Evolutionary conservation across 2,329 filamentous ascomycete species (phyloP).

Genomic region (Purpureocillium takamizusanense): DNA sequence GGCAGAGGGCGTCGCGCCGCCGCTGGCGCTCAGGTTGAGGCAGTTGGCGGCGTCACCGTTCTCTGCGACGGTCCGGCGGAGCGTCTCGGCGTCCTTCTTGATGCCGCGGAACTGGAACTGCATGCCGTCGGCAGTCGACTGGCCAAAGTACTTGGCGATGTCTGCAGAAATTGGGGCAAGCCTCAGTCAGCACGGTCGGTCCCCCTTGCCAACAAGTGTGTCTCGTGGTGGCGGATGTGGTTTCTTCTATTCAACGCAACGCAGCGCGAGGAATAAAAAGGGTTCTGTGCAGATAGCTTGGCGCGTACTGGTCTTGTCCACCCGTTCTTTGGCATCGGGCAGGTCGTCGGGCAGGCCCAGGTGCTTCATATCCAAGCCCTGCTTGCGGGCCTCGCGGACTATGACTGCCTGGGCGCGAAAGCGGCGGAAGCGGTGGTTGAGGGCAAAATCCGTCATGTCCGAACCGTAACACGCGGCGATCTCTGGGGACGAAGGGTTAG

Average conservation of each 20-base stretch:
- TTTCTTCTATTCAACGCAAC: too few species aligned
- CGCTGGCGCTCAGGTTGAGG: conserved; percentile 18
- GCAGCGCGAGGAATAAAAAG: background rate
- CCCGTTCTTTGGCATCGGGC: conserved; percentile 26
- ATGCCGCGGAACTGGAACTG: conserved; percentile 51
- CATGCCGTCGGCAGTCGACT: conserved; percentile 48
- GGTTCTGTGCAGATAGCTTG: background rate
- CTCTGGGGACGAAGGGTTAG: conserved; percentile 30
- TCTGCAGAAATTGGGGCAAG: conserved; percentile 27
- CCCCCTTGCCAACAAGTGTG: background rate
- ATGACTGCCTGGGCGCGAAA: conserved; percentile 32
- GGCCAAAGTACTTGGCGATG: conserved; percentile 50
- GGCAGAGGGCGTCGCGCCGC: conserved; percentile 12
- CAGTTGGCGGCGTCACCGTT: conserved; percentile 36
- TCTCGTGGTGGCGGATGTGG: too few species aligned
- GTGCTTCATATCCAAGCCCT: conserved; percentile 32
- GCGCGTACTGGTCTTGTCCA: conserved; percentile 32
- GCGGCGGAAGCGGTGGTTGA: conserved; percentile 44
- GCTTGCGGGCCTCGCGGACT: conserved; percentile 23
- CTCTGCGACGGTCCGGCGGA: conserved; percentile 32
- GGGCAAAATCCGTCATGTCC: conserved; percentile 35
- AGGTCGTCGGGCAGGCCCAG: conserved; percentile 25
- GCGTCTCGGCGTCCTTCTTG: conserved; percentile 41
- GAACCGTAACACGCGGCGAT: conserved; percentile 38
- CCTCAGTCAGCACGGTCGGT: conserved; percentile 4